A percentile compares a stretch with the other conserved stretches of the same genome.
phyloP scores from a whole-genome alignment of 2,329 filamentous ascomycete species.

The Alternaria hordeiaustralica region DNA sequence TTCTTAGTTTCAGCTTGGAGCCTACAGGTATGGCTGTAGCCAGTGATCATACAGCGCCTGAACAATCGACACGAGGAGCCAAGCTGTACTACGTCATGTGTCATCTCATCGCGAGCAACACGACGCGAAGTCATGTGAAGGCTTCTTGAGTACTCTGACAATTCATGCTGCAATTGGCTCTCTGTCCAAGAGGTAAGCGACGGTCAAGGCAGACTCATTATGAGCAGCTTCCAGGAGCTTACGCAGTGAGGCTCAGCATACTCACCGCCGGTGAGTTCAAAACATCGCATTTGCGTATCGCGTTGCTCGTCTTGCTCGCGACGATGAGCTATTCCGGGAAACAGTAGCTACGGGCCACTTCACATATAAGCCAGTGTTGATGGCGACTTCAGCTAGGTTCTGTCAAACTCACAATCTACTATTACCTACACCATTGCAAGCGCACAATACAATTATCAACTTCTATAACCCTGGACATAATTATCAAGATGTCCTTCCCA shows the following conservation, averaged over 20 bases:
- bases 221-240: not conserved
- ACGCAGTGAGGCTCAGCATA: not conserved
- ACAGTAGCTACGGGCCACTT: not conserved
- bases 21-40: not conserved
- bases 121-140: conserved; percentile 36
- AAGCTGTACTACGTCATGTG: conserved; percentile 3
- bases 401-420: not conserved
- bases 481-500: conserved; percentile 24
- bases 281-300: not conserved
- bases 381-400: not conserved
- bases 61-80: conserved; percentile 1
- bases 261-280: not conserved
- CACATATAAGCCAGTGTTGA: not conserved
- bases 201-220: not conserved
- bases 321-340: not conserved
- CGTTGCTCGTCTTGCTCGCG: not conserved
- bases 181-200: not conserved
- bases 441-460: not conserved
- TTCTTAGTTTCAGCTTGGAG: not conserved
- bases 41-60: conserved; percentile 4
- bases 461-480: not conserved
- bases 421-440: not conserved
- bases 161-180: conserved; percentile 1
- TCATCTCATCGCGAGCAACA: conserved; percentile 12
- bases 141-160: conserved; percentile 13